Percentiles rank a stretch among this genome's conserved stretches.
Conservation (phyloP, 169 alveolate genomes). For the Babesia bigemina region DNA sequence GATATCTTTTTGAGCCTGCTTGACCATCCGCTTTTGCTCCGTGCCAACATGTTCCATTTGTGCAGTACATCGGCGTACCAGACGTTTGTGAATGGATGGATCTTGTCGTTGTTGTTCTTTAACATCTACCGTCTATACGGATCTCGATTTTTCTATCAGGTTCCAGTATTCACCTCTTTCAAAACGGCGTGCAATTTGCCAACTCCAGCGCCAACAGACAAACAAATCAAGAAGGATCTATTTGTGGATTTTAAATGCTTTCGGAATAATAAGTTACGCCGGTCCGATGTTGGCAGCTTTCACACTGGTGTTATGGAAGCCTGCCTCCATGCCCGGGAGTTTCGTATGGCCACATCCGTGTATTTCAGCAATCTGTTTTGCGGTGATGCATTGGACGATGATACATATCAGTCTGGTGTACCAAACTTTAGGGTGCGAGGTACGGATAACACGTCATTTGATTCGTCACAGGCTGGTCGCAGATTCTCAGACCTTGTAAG, state of each 20-base stretch:
- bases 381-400: not conserved
- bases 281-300: not conserved
- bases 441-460: not conserved
- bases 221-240: not conserved
- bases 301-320: constrained; percentile 21
- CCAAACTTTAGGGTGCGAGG: not conserved
- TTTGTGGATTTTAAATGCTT: not conserved
- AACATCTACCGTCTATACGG: constrained; percentile 4
- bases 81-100: constrained; percentile 41
- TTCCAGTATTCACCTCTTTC: constrained; percentile 16
- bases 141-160: not conserved
- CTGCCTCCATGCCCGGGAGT: constrained; percentile 21
- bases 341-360: constrained; percentile 7
- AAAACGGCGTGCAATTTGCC: not conserved
- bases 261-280: not conserved
- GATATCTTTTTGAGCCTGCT: constrained; percentile 7
- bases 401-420: too few species aligned
- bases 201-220: not conserved
- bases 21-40: constrained; percentile 18
- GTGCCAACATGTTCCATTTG: constrained; percentile 3
- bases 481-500: not conserved
- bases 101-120: constrained; percentile 11
- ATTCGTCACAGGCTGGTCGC: not conserved
- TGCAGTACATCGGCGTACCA: not conserved
- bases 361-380: constrained; percentile 13